Conservation (phyloP, 805 yeast genomes). For the Hanseniaspora taiwanica region DNA sequence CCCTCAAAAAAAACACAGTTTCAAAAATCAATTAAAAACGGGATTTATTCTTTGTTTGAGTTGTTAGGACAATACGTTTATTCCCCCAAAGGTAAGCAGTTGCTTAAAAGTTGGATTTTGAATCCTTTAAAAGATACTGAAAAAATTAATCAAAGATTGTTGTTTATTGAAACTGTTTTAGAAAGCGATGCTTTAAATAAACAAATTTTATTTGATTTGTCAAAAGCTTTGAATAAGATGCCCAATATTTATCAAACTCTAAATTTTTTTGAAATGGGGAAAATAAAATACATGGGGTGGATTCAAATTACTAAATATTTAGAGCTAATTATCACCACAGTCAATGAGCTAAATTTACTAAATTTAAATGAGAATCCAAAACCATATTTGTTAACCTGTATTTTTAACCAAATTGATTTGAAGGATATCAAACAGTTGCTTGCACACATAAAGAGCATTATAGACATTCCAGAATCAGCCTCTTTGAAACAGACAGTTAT, state of each 20-base stretch:
- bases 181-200: conserved; percentile 9
- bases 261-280: conserved; percentile 16
- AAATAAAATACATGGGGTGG: conserved; percentile 21
- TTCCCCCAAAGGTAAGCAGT: conserved; percentile 20
- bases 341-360: conserved; percentile 7
- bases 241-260: conserved; percentile 20
- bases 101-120: conserved; percentile 23
- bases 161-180: background rate
- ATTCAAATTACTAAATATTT: conserved; percentile 16
- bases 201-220: conserved; percentile 12
- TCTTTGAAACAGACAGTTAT: conserved; percentile 19
- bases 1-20: conserved; percentile 8
- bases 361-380: too few relatives aligned
- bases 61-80: conserved; percentile 11
- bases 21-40: conserved; percentile 9
- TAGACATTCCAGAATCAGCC: conserved; percentile 27
- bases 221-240: conserved; percentile 12
- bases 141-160: conserved; percentile 20
- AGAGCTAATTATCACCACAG: conserved; percentile 10
- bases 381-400: too few relatives aligned
- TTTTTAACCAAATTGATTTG: conserved; percentile 6
- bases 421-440: conserved; percentile 7
- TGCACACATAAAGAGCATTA: conserved; percentile 14
- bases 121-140: conserved; percentile 22
- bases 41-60: conserved; percentile 12